Conservation (phyloP, 305 asterid genomes). For the Fraxinus latifolia region DNA sequence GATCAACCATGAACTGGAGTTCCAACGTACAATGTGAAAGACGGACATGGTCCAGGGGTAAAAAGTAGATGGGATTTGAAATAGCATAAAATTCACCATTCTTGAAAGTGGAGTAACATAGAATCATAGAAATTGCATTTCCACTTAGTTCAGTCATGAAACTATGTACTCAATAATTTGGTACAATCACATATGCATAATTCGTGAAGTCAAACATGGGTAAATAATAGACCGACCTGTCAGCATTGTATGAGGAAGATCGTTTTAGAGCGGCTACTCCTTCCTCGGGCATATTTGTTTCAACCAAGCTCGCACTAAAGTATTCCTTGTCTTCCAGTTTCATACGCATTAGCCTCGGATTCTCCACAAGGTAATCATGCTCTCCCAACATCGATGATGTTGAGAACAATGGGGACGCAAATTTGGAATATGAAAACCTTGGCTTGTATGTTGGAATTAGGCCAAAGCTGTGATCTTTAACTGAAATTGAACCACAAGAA, state of each 20-base stretch:
- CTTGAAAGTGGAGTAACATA: neutral
- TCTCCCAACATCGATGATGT: constrained; percentile 72
- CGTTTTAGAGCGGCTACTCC: constrained; percentile 61
- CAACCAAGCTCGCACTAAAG: constrained; percentile 84
- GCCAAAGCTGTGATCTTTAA: constrained; percentile 82
- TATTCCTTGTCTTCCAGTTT: constrained; percentile 77
- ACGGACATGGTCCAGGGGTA: neutral
- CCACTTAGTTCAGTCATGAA: neutral
- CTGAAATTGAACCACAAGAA: constrained; percentile 90
- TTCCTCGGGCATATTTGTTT: constrained; percentile 53
- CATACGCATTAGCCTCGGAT: constrained; percentile 59
- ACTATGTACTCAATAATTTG: neutral
- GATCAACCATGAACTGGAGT: neutral
- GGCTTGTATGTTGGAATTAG: constrained; percentile 79
- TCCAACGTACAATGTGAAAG: neutral
- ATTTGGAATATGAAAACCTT: constrained; percentile 69
- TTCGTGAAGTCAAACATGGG: neutral
- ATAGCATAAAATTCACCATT: neutral
- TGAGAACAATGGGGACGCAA: constrained; percentile 73
- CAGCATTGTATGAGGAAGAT: constrained; percentile 76
- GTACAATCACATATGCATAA: neutral
- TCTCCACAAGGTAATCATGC: constrained; percentile 65
- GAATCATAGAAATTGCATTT: neutral
- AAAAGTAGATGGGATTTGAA: neutral
- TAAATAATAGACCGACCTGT: constrained; percentile 46